Percentiles rank a stretch among this genome's conserved stretches.
These are phyloP conservation scores for Bacidia rubella DNA, from an alignment of 495 filamentous ascomycete genomes.

Conservation along the genomic window DNA sequence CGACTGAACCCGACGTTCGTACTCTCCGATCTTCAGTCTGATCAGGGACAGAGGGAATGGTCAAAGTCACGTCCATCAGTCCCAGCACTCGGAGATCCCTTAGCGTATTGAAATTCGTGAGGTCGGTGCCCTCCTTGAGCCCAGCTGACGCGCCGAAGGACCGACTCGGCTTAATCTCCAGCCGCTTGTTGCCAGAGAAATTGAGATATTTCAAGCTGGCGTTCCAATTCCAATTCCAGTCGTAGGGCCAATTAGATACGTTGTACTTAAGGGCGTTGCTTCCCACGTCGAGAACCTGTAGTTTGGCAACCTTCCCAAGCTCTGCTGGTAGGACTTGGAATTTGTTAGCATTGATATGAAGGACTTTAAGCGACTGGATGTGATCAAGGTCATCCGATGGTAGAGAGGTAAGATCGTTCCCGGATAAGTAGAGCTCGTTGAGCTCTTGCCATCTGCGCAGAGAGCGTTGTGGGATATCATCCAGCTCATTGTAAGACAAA, in stretches of 20 bases:
- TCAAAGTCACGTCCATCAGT: slow-evolving; percentile 95
- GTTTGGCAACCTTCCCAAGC: slow-evolving; percentile 81
- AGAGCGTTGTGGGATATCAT: slow-evolving; percentile 78
- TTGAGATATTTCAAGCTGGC: slow-evolving; percentile 89
- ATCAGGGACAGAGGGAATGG: slow-evolving; percentile 82
- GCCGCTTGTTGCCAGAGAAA: slow-evolving; percentile 87
- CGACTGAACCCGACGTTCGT: slow-evolving; percentile 82
- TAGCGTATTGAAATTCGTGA: slow-evolving; percentile 84
- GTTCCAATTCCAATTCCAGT: slow-evolving; percentile 99
- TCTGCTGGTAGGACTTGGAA: slow-evolving; percentile 95
- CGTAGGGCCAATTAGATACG: slow-evolving; percentile 96
- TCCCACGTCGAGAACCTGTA: slow-evolving; percentile 82
- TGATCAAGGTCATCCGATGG: slow-evolving; percentile 93
- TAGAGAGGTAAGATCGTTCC: slow-evolving; percentile 81
- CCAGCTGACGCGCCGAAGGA: slow-evolving; percentile 36
- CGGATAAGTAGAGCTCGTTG: slow-evolving; percentile 85
- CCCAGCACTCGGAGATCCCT: slow-evolving; percentile 79
- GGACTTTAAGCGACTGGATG: slow-evolving; percentile 65
- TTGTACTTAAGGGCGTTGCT: slow-evolving; percentile 98
- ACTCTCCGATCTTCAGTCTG: slow-evolving; percentile 91
- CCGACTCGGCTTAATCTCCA: slow-evolving; percentile 88
- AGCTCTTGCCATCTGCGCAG: slow-evolving; percentile 78
- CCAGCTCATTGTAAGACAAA: slow-evolving; percentile 86
- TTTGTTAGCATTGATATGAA: slow-evolving; percentile 94
- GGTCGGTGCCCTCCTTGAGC: slow-evolving; percentile 37